Base-by-base conservation (phyloP, 768 basidiomycete species). In the Naganishia onofrii region DNA sequence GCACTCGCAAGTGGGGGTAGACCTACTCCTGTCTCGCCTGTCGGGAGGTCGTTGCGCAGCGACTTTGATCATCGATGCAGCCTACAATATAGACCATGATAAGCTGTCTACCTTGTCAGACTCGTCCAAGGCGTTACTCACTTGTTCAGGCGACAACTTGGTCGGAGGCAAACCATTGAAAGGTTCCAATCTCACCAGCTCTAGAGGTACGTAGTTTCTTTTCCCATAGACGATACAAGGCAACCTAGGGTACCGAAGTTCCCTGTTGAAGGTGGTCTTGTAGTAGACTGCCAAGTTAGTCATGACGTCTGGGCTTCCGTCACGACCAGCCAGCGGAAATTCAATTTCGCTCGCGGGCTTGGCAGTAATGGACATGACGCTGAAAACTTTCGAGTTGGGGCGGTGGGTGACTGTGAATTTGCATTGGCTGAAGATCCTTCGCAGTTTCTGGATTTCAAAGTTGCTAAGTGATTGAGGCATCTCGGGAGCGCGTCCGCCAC, bases 151-250 rank as follows among this genome's bases (percentile, higher is more conserved):
- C 4, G 75, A 73, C 0, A 80, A 67, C 70, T 78, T 79, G 28
- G 72, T 73, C 0, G 78, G 76, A 38, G 79, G 78, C 3, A 80
- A 72, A 23, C 72, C 71, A 69, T 80, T 79, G 76, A 77, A 80
- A 5, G 77, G 72, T 21, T 70, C 75, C 34, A 81, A 66, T 8
- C 71, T 31, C 48, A 78, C 76, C 28, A 79, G 76, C 68, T 81
- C 79, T 34, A 81, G 66, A 0, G 79, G 79, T 29, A 81, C 73
- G 58, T 77, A 78, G n/a, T 72, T 70, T 51, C 75, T 79, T 72
- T 75, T 77, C 29, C 78, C 79, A 55, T 77, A 78, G 73, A 67
- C 28, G 0, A 34, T 34, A 55, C 28, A 73, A 23, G 79, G 79
- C 23, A 81, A 58, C 8, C 78, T 64, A 0, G 79, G 79, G 56